Evolutionary conservation across 768 basidiomycete species (phyloP).

Genomic region (Amanita rubescens): DNA sequence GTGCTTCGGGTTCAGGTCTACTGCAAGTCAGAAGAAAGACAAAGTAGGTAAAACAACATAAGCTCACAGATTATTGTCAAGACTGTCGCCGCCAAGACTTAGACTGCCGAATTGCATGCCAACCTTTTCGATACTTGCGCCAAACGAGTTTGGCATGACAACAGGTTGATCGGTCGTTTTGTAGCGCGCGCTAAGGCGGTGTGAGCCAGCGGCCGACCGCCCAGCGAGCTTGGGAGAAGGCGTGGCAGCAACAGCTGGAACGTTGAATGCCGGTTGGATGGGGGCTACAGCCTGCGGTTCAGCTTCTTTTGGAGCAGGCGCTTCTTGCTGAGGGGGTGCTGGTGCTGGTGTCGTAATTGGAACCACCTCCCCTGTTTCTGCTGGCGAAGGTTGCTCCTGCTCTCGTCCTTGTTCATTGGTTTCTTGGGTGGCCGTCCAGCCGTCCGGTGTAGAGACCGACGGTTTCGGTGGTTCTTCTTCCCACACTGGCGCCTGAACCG

Average conservation of each 20-base stretch:
- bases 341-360: not conserved
- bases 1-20: slow-evolving; percentile 29
- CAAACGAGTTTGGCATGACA: slow-evolving; percentile 69
- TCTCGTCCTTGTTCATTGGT: slow-evolving; percentile 13
- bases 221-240: slow-evolving; percentile 45
- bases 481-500: slow-evolving; percentile 60
- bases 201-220: slow-evolving; percentile 44
- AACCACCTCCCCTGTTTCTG: slow-evolving; percentile 9
- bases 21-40: slow-evolving; percentile 6
- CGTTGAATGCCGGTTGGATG: slow-evolving; percentile 18
- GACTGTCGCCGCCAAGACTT: slow-evolving; percentile 61
- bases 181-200: slow-evolving; percentile 54
- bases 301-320: slow-evolving; percentile 4
- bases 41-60: slow-evolving; percentile 5
- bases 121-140: slow-evolving; percentile 60
- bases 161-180: slow-evolving; percentile 76
- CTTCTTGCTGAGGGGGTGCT: not conserved
- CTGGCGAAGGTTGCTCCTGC: slow-evolving; percentile 9
- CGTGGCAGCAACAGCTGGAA: slow-evolving; percentile 31
- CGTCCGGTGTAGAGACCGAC: slow-evolving; percentile 21
- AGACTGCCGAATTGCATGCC: slow-evolving; percentile 90
- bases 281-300: slow-evolving; percentile 26
- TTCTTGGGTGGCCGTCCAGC: slow-evolving; percentile 26
- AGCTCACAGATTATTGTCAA: slow-evolving; percentile 48
- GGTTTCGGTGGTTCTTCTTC: slow-evolving; percentile 55